Evolutionary conservation across 164 flowering plant species (phyloP).

Genomic region (Protea cynaroides): DNA sequence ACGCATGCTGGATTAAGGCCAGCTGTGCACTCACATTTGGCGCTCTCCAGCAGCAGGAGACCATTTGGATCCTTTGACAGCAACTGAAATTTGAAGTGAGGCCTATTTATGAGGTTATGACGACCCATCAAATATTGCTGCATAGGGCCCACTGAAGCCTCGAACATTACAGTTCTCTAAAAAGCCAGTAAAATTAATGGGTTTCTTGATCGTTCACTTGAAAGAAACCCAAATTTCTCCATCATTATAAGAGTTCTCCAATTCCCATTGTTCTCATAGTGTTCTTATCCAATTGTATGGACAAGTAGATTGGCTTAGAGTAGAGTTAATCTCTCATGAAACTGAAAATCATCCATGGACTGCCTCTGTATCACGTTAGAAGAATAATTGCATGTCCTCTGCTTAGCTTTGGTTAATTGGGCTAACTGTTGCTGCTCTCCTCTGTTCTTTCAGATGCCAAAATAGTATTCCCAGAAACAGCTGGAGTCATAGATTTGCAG

Average conservation of each 20-base stretch:
- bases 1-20: too few species aligned
- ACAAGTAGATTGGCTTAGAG: conserved; percentile 33
- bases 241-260: conserved; percentile 27
- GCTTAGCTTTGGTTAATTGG: conserved; percentile 70
- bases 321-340: conserved; percentile 38
- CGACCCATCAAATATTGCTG: too few species aligned
- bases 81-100: too few species aligned
- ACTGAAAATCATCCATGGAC: conserved; percentile 77
- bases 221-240: conserved; percentile 8
- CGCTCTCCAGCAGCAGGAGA: too few species aligned
- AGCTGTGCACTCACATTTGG: too few species aligned
- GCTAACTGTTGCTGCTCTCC: conserved; percentile 33
- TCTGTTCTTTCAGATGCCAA: conserved; percentile 46
- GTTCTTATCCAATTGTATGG: conserved; percentile 40
- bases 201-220: conserved; percentile 5
- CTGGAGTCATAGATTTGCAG: conserved; percentile 74
- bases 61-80: too few species aligned
- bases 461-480: conserved; percentile 44
- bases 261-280: conserved; percentile 28
- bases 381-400: conserved; percentile 13
- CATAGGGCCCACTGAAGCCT: too few species aligned
- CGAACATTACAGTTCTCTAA: too few species aligned
- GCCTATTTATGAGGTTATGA: too few species aligned
- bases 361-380: conserved; percentile 48
- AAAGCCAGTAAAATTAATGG: too few species aligned